A percentile compares a stretch with the other conserved stretches of the same genome.
phyloP scores from a whole-genome alignment of 2,329 filamentous ascomycete species.

The Colletotrichum siamense region DNA sequence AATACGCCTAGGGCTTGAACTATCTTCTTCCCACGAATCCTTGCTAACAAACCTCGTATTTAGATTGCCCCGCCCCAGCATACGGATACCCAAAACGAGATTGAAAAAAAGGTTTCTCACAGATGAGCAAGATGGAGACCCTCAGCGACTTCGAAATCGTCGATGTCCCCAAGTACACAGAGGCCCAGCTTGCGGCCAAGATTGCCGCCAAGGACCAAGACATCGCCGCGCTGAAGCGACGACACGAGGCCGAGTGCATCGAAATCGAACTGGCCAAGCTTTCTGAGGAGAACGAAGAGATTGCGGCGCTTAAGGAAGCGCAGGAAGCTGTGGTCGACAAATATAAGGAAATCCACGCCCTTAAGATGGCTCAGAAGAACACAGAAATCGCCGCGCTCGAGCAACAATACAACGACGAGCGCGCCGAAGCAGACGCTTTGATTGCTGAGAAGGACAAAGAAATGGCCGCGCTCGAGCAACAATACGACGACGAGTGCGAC shows the following conservation, averaged over 20 bases:
- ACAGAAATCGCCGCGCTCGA: neutral
- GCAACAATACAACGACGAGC: neutral
- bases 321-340: neutral
- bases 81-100: neutral
- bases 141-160: neutral
- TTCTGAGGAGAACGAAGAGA: neutral
- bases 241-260: neutral
- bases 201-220: neutral
- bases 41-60: neutral
- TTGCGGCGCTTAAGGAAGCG: neutral
- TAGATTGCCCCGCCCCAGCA: neutral
- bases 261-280: neutral
- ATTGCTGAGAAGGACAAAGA: neutral
- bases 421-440: neutral
- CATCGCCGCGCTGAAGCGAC: neutral
- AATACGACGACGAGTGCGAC: too few relatives aligned
- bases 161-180: neutral
- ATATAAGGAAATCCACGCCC: neutral
- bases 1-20: neutral
- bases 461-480: neutral
- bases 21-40: neutral
- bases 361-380: neutral
- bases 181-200: neutral
- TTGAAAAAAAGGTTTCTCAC: neutral
- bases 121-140: neutral